Conservation (phyloP, 2,329 filamentous ascomycete genomes). For the Fusarium stilboides region DNA sequence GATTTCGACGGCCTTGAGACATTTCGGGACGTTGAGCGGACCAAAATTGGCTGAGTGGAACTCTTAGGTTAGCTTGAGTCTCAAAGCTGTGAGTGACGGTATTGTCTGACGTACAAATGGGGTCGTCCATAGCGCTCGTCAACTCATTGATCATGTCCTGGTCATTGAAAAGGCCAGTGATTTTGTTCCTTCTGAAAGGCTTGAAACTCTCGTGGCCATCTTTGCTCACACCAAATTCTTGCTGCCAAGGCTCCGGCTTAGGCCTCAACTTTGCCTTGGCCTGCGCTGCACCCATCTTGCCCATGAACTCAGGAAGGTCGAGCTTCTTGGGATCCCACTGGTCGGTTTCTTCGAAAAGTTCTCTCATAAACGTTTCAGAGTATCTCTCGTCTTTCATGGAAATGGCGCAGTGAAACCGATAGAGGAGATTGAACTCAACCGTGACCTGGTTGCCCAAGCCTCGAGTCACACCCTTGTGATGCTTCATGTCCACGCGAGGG, state of each 20-base stretch:
- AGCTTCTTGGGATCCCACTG: constrained; percentile 21
- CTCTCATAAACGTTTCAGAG: constrained; percentile 46
- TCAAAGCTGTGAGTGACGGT: neutral
- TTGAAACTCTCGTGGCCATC: neutral
- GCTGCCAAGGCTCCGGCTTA: constrained; percentile 1
- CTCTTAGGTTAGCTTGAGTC: neutral
- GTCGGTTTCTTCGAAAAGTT: constrained; percentile 12
- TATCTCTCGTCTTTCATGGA: constrained; percentile 53
- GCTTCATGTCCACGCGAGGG: constrained; percentile 7
- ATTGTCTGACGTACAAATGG: constrained; percentile 9
- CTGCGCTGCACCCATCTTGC: neutral
- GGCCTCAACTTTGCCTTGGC: neutral
- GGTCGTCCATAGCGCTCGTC: constrained; percentile 68
- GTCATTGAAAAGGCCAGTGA: constrained; percentile 28
- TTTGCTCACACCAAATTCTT: constrained; percentile 4
- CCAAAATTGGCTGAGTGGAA: constrained; percentile 57
- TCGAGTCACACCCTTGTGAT: constrained; percentile 46
- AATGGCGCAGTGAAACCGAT: constrained; percentile 54
- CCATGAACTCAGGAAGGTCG: constrained; percentile 4
- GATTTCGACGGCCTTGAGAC: constrained; percentile 70
- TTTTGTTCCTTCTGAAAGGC: constrained; percentile 25
- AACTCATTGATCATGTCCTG: constrained; percentile 51
- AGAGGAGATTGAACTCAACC: constrained; percentile 56
- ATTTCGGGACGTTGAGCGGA: constrained; percentile 69
- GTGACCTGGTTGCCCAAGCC: constrained; percentile 55